Conservation (phyloP, 345 rosid species). For the Populus pruinosa region DNA sequence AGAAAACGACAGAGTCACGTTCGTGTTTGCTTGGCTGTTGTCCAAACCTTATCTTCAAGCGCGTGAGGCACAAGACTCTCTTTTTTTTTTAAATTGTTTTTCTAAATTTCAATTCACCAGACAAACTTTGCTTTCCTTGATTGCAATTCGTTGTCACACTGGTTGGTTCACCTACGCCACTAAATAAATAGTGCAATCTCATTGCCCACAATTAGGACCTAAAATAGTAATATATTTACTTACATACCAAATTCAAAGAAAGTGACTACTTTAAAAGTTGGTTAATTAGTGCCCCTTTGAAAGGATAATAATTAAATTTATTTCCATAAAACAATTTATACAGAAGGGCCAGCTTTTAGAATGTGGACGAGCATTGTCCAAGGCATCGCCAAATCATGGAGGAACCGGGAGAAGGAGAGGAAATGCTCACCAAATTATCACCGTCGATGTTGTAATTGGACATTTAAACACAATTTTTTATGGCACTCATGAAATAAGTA, state of each 20-base stretch:
- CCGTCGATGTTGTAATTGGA: no score
- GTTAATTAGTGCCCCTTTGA: neutral
- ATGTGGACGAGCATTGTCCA: no score
- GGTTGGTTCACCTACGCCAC: neutral
- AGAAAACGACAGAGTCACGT: neutral
- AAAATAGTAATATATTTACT: neutral
- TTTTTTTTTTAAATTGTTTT: no score
- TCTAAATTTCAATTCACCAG: no score
- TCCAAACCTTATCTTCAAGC: slow-evolving; percentile 1
- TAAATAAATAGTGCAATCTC: neutral
- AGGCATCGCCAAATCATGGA: no score
- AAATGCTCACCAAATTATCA: no score
- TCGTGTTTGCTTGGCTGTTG: neutral
- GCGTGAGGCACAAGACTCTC: neutral
- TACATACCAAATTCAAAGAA: neutral
- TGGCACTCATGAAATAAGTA: no score
- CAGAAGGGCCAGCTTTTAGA: no score
- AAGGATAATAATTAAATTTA: neutral
- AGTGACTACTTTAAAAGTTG: neutral
- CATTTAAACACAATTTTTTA: no score
- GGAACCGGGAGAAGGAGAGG: no score
- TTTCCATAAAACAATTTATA: no score
- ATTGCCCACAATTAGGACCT: neutral
- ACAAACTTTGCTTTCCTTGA: neutral
- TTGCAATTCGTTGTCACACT: neutral